Conservation (phyloP, 345 rosid species). For the Murraya paniculata region DNA sequence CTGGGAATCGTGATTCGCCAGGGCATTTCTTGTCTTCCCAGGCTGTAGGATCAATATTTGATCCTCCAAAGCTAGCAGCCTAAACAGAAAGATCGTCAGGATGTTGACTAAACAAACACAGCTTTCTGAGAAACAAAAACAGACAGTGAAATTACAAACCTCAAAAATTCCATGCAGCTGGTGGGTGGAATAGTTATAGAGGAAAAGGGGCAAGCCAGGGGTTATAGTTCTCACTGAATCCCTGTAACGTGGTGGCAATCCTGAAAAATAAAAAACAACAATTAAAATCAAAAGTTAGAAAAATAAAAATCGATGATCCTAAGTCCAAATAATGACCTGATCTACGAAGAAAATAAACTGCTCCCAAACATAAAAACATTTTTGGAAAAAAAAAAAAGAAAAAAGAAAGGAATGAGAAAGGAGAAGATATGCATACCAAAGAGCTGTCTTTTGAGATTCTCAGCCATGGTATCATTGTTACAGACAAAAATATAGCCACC, state of each 20-base stretch:
- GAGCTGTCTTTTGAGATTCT: constrained; percentile 85
- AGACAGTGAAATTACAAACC: constrained; percentile 33
- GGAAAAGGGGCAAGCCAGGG: constrained; percentile 95
- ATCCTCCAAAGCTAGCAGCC: constrained; percentile 98
- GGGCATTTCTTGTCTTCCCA: constrained; percentile 94
- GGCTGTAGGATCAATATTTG: constrained; percentile 88
- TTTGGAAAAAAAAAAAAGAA: too few relatives aligned
- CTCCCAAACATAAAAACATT: too few relatives aligned
- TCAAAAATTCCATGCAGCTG: constrained; percentile 96
- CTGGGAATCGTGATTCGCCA: constrained; percentile 97
- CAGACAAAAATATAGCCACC: constrained; percentile 99
- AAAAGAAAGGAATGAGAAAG: neutral
- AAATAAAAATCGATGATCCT: neutral
- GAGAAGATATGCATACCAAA: constrained; percentile 52
- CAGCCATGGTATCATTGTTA: constrained; percentile 98
- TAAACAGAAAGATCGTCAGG: constrained; percentile 13
- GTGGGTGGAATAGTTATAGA: constrained; percentile 97
- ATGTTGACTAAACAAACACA: neutral
- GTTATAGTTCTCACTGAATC: constrained; percentile 98
- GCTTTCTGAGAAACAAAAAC: neutral
- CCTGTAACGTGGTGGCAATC: constrained; percentile 91
- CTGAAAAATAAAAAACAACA: constrained; percentile 22
- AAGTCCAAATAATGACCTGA: too few relatives aligned
- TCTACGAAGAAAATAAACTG: too few relatives aligned
- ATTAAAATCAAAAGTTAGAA: neutral